Evolutionary conservation across 495 filamentous ascomycete species (phyloP).

Genomic region (Penicillium steckii): DNA sequence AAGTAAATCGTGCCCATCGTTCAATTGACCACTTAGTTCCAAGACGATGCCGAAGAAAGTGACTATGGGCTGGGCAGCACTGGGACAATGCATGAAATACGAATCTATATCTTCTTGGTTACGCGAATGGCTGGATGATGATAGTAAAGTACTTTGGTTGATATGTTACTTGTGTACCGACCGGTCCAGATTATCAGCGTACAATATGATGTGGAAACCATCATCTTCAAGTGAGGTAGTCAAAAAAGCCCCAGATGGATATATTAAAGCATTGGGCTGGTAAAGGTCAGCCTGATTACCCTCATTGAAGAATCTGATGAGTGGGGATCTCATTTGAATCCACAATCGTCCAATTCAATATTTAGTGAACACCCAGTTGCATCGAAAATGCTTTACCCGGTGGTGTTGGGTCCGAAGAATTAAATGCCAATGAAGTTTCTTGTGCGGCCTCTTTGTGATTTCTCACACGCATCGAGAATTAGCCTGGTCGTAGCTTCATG

Average conservation of each 20-base stretch:
- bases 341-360: constrained; percentile 7
- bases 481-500: neutral
- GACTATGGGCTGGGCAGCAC: constrained; percentile 11
- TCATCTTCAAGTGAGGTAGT: constrained; percentile 1
- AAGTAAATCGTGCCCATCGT: constrained; percentile 6
- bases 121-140: constrained; percentile 4
- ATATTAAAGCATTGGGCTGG: constrained; percentile 1
- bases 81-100: constrained; percentile 18
- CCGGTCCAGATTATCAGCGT: constrained; percentile 6
- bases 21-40: constrained; percentile 11
- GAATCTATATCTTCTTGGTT: constrained; percentile 10
- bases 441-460: neutral
- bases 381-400: constrained; percentile 12
- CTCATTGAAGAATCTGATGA: constrained; percentile 4
- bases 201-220: constrained; percentile 9
- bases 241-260: constrained; percentile 3
- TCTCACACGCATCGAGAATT: neutral
- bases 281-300: constrained; percentile 4
- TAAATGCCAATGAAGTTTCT: too few species aligned
- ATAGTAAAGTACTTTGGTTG: neutral
- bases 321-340: neutral
- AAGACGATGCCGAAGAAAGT: constrained; percentile 4
- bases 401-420: constrained; percentile 6
- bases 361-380: constrained; percentile 12
- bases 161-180: neutral